A percentile compares a stretch with the other conserved stretches of the same genome.
These are phyloP conservation scores for Pascua guehoae DNA, from an alignment of 1,284 basidiomycete species.

Conservation along the genomic window DNA sequence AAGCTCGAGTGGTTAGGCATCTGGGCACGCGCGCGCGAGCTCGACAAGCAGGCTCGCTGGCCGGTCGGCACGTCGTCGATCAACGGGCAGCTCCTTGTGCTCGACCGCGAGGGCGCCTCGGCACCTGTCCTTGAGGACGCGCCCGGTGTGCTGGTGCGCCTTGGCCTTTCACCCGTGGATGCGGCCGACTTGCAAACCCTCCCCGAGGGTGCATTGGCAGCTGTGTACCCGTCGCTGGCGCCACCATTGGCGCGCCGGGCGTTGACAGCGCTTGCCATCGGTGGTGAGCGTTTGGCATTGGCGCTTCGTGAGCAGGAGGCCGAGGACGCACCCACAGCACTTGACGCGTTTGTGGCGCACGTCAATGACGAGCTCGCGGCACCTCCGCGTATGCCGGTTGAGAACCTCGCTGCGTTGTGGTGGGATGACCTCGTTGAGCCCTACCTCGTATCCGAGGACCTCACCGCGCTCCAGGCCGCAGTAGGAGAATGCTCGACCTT, in stretches of 20 bases:
- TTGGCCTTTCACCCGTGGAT: slow-evolving; percentile 19
- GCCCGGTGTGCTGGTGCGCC: slow-evolving; percentile 55
- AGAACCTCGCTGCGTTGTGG: slow-evolving; percentile 16
- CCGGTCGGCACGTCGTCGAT: slow-evolving; percentile 54
- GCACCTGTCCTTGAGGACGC: slow-evolving; percentile 64
- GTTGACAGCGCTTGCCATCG: slow-evolving; percentile 26
- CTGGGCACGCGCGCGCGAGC: slow-evolving; percentile 77
- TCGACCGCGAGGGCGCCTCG: slow-evolving; percentile 73
- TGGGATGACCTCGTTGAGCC: slow-evolving; percentile 34
- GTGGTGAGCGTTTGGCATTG: slow-evolving; percentile 23
- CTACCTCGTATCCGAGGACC: slow-evolving; percentile 25
- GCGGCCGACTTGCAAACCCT: slow-evolving; percentile 24
- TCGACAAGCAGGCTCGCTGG: slow-evolving; percentile 79
- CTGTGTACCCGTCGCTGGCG: slow-evolving; percentile 27
- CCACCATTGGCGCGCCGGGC: slow-evolving; percentile 25
- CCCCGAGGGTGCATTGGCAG: slow-evolving; percentile 24
- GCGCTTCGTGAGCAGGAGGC: slow-evolving; percentile 23
- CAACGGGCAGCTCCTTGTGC: slow-evolving; percentile 54
- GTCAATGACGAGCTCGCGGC: slow-evolving; percentile 17
- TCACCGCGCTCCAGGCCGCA: slow-evolving; percentile 13
- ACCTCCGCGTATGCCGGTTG: slow-evolving; percentile 22
- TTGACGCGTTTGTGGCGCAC: slow-evolving; percentile 32
- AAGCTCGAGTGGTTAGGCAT: slow-evolving; percentile 92
- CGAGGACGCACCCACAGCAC: slow-evolving; percentile 28
- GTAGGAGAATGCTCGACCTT: slow-evolving; percentile 22